Conservation (phyloP, 257 asterid species). For the Nicotiana paniculata region DNA sequence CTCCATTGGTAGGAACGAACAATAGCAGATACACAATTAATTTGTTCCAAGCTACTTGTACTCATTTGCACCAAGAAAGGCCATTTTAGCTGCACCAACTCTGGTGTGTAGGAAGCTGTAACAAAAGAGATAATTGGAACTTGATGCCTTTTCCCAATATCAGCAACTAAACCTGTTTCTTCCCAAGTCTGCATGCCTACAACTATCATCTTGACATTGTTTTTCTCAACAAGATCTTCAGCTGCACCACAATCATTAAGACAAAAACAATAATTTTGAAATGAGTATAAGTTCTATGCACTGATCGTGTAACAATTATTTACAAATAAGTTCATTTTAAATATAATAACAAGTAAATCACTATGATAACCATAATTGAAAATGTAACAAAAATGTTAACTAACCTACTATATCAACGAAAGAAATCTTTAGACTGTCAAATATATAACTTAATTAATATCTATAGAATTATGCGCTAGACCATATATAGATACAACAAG, state of each 20-base stretch:
- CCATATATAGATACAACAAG: neutral
- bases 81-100: slow-evolving; percentile 22
- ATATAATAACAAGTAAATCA: neutral
- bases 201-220: slow-evolving; percentile 21
- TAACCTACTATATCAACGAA: no score
- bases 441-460: no score
- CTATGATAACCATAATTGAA: neutral
- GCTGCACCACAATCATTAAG: slow-evolving; percentile 19
- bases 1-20: slow-evolving; percentile 31
- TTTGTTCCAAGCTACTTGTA: slow-evolving; percentile 18
- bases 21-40: slow-evolving; percentile 17
- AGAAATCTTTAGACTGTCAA: no score
- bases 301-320: neutral
- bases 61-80: slow-evolving; percentile 39
- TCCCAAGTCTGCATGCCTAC: slow-evolving; percentile 34
- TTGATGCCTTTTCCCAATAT: slow-evolving; percentile 24
- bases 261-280: neutral
- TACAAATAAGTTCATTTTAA: neutral
- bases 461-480: neutral
- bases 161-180: slow-evolving; percentile 38
- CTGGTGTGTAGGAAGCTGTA: slow-evolving; percentile 12
- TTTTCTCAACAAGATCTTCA: slow-evolving; percentile 21
- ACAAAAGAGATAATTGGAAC: slow-evolving; percentile 38
- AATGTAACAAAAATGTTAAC: neutral
- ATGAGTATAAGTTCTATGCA: neutral